These are phyloP conservation scores for Setaria viridis DNA, from an alignment of 202 grass and related monocot genomes.

Conservation along the genomic window DNA sequence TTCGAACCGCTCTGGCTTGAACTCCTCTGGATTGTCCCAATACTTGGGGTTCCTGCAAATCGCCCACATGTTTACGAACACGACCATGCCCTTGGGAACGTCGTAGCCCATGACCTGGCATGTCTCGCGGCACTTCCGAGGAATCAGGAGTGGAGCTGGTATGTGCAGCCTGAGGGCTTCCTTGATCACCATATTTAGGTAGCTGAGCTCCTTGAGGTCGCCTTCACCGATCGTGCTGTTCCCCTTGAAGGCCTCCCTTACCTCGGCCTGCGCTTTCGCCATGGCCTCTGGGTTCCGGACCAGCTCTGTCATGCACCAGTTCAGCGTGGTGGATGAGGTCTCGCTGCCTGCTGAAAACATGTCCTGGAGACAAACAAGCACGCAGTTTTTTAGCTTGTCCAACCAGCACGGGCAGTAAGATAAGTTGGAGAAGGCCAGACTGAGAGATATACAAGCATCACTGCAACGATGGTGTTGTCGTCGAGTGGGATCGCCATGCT, in stretches of 20 bases:
- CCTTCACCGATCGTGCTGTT: neutral
- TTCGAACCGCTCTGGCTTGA: neutral
- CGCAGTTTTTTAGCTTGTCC: too few relatives aligned
- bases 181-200: conserved; percentile 18
- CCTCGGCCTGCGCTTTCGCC: conserved; percentile 2
- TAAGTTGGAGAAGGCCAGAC: neutral
- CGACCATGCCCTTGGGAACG: neutral
- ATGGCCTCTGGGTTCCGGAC: neutral
- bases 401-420: too few relatives aligned
- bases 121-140: neutral
- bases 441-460: conserved; percentile 1
- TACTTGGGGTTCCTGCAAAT: neutral
- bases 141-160: neutral
- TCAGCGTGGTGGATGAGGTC: neutral
- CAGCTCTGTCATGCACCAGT: conserved; percentile 3
- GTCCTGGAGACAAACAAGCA: neutral
- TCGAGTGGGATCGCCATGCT: neutral
- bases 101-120: conserved; percentile 7
- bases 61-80: neutral
- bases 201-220: neutral
- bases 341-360: neutral
- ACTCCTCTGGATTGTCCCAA: neutral
- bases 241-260: neutral
- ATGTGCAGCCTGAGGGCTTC: neutral
- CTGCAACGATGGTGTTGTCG: neutral